Conservation (phyloP, 2,329 filamentous ascomycete genomes). For the Alternaria alternata region DNA sequence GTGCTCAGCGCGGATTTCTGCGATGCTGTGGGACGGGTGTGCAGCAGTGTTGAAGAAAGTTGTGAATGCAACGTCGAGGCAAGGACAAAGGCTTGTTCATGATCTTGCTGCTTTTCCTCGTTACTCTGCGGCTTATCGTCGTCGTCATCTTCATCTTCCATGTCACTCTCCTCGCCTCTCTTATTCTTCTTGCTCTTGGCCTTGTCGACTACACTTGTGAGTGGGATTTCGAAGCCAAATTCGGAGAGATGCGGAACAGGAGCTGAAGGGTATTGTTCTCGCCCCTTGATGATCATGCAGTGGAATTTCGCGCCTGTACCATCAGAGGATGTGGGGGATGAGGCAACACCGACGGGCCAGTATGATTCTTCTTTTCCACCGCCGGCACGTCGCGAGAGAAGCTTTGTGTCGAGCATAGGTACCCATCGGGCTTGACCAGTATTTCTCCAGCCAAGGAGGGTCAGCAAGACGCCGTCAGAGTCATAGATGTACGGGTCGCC, state of each 20-base stretch:
- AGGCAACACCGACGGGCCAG: constrained; percentile 93
- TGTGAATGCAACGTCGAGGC: constrained; percentile 76
- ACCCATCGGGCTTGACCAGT: constrained; percentile 89
- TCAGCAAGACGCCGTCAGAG: constrained; percentile 85
- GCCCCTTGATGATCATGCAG: constrained; percentile 98
- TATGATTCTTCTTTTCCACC: constrained; percentile 90
- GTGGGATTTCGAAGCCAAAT: constrained; percentile 88
- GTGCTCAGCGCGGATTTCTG: constrained; percentile 73
- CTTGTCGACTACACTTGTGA: constrained; percentile 64
- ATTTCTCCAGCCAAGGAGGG: constrained; percentile 88
- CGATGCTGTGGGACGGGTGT: constrained; percentile 68
- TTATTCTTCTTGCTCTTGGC: constrained; percentile 29
- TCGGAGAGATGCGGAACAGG: constrained; percentile 90
- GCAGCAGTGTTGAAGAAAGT: constrained; percentile 75
- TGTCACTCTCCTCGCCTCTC: constrained; percentile 41
- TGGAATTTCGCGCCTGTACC: constrained; percentile 91
- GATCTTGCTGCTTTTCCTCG: constrained; percentile 63
- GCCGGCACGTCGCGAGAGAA: constrained; percentile 79
- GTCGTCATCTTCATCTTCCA: constrained; percentile 48
- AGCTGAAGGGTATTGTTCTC: constrained; percentile 83
- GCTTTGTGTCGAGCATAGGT: constrained; percentile 87
- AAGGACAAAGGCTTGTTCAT: constrained; percentile 85
- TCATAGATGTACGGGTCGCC: constrained; percentile 99
- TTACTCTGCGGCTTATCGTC: constrained; percentile 21
- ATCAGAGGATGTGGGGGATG: constrained; percentile 64